A percentile compares a stretch with the other conserved stretches of the same genome.
phyloP scores from a whole-genome alignment of 352 stramenopile genomes.

The Pythium guiyangense region DNA sequence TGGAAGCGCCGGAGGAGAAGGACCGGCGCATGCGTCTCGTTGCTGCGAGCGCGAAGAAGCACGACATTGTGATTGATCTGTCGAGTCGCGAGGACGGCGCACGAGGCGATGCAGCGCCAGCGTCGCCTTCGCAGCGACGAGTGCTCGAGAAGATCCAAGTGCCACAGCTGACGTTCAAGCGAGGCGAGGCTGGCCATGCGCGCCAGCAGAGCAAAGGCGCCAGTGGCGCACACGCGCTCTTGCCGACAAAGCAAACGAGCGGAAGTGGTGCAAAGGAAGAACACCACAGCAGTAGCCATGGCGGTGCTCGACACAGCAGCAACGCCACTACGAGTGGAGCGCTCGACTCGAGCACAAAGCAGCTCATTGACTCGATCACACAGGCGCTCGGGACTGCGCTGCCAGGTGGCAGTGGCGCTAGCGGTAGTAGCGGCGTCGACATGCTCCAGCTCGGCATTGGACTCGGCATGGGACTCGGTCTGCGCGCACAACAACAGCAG shows the following conservation, averaged over 20 bases:
- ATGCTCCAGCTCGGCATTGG: slow-evolving; percentile 82
- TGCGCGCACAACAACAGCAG: slow-evolving; percentile 55
- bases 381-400: slow-evolving; percentile 57
- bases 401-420: slow-evolving; percentile 18
- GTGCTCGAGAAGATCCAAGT: slow-evolving; percentile 56
- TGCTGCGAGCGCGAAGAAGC: slow-evolving; percentile 54
- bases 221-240: slow-evolving; percentile 1
- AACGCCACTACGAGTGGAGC: background rate
- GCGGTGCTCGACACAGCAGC: background rate
- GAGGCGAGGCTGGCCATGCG: slow-evolving; percentile 2
- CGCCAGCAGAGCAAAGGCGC: background rate
- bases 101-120: background rate
- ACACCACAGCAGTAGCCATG: background rate
- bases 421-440: slow-evolving; percentile 23
- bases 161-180: slow-evolving; percentile 40
- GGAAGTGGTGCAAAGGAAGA: slow-evolving; percentile 6
- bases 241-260: slow-evolving; percentile 9
- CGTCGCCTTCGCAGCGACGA: background rate
- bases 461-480: slow-evolving; percentile 87
- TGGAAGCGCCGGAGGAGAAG: slow-evolving; percentile 68
- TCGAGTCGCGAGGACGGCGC: background rate
- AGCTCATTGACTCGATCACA: slow-evolving; percentile 74
- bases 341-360: slow-evolving; percentile 49
- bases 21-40: slow-evolving; percentile 50
- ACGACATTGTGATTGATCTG: slow-evolving; percentile 47